Evolutionary conservation across 2,329 filamentous ascomycete species (phyloP).

Genomic region (Pestalotiopsis sp.): DNA sequence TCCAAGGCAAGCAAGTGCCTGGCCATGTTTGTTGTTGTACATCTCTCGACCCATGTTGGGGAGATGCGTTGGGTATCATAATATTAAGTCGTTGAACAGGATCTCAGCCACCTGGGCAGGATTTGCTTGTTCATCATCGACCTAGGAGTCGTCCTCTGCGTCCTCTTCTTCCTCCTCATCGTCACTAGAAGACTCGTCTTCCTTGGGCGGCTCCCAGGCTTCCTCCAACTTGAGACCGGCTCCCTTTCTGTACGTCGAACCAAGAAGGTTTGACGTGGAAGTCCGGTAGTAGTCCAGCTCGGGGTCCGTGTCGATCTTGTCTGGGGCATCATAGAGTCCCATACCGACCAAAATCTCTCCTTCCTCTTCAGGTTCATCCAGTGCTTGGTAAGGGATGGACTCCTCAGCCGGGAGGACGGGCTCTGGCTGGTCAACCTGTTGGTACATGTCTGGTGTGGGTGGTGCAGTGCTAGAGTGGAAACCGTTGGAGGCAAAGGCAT

Average conservation of each 20-base stretch:
- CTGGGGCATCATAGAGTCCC: slow-evolving; percentile 78
- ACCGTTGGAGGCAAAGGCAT: slow-evolving; percentile 46
- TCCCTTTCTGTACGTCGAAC: slow-evolving; percentile 56
- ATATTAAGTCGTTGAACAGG: neutral
- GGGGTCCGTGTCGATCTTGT: slow-evolving; percentile 53
- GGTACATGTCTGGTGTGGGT: slow-evolving; percentile 62
- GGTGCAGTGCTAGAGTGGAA: slow-evolving; percentile 53
- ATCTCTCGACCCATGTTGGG: slow-evolving; percentile 11
- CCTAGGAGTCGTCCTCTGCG: slow-evolving; percentile 44
- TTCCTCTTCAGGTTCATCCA: slow-evolving; percentile 56
- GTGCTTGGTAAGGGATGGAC: slow-evolving; percentile 48
- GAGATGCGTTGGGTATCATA: slow-evolving; percentile 17
- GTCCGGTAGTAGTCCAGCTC: slow-evolving; percentile 58
- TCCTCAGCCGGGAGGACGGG: slow-evolving; percentile 52
- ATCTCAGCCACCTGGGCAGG: slow-evolving; percentile 14
- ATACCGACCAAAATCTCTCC: slow-evolving; percentile 80
- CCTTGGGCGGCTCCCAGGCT: slow-evolving; percentile 71
- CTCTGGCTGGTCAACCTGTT: slow-evolving; percentile 52
- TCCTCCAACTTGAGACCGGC: slow-evolving; percentile 83
- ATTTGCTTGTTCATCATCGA: slow-evolving; percentile 24
- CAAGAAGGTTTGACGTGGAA: slow-evolving; percentile 58
- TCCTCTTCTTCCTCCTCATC: slow-evolving; percentile 60
- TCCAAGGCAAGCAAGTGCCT: neutral
- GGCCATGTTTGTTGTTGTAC: neutral
- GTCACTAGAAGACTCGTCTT: slow-evolving; percentile 56